phyloP scores from a whole-genome alignment of 2,329 filamentous ascomycete species.

The Aspergillus luchuensis region DNA sequence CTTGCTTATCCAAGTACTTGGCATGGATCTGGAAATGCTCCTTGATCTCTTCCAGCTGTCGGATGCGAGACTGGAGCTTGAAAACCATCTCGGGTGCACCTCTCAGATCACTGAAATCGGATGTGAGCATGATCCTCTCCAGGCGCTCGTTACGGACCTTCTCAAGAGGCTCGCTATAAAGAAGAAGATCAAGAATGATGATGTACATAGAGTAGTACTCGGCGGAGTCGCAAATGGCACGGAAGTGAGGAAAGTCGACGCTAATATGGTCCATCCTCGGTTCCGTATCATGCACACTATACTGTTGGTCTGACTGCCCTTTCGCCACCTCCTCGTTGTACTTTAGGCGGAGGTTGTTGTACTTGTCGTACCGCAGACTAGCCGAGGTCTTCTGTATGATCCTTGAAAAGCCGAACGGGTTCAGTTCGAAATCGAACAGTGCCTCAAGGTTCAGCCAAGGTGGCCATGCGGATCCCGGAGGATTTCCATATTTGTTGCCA shows the following conservation, averaged over 20 bases:
- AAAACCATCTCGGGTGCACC: conserved; percentile 92
- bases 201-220: conserved; percentile 99
- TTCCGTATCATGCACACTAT: conserved; percentile 56
- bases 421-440: conserved; percentile 93
- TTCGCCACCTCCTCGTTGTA: conserved; percentile 91
- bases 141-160: conserved; percentile 95
- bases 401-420: conserved; percentile 96
- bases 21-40: conserved; percentile 92
- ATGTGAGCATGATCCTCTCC: conserved; percentile 98
- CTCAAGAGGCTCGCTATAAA: conserved; percentile 94
- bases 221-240: conserved; percentile 93
- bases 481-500: conserved; percentile 86
- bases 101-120: conserved; percentile 94
- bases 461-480: conserved; percentile 84
- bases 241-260: conserved; percentile 92
- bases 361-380: conserved; percentile 93
- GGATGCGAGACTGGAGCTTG: conserved; percentile 86
- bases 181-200: conserved; percentile 90
- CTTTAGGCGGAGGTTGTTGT: conserved; percentile 94
- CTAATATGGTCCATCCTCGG: conserved; percentile 92
- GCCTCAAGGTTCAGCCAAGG: conserved; percentile 98
- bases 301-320: conserved; percentile 52
- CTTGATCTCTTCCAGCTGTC: conserved; percentile 94
- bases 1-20: conserved; percentile 79
- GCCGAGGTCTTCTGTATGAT: conserved; percentile 97